Evolutionary conservation across 2,329 filamentous ascomycete genomes (phyloP).

Genomic region (Xylariaceae sp.): DNA sequence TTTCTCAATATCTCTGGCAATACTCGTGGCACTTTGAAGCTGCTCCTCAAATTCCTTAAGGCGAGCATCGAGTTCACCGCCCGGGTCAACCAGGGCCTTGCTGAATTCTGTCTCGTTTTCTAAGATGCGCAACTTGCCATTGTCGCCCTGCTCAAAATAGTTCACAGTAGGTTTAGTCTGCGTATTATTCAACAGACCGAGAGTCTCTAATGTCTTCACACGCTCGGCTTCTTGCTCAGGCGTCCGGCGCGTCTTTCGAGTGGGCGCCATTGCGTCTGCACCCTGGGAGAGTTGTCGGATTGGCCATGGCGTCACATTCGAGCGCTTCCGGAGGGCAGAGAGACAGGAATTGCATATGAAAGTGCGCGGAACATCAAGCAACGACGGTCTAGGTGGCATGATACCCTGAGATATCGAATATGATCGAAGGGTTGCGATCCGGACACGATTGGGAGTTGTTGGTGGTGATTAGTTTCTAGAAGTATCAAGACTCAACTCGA

Average conservation of each 20-base stretch:
- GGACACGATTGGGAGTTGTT: too few relatives aligned
- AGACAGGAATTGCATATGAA: conserved; percentile 32
- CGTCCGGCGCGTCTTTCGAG: conserved; percentile 16
- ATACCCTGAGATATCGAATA: conserved; percentile 4
- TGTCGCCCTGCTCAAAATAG: conserved; percentile 45
- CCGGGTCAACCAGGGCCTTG: conserved; percentile 35
- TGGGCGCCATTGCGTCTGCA: conserved; percentile 13
- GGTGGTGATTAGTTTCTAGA: too few relatives aligned
- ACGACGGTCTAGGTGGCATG: conserved; percentile 27
- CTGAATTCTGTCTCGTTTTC: conserved; percentile 38
- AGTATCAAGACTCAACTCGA: not conserved
- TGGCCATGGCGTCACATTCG: conserved; percentile 23
- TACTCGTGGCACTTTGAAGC: conserved; percentile 28
- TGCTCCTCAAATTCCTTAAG: conserved; percentile 37
- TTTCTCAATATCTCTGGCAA: conserved; percentile 27
- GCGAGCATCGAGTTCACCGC: conserved; percentile 34
- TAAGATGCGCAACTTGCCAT: conserved; percentile 37
- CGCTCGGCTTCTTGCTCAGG: conserved; percentile 29
- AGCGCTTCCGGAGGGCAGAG: conserved; percentile 23
- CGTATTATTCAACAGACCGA: conserved; percentile 28
- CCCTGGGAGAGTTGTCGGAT: conserved; percentile 26
- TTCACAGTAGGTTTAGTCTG: conserved; percentile 32
- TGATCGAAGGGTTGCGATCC: not conserved
- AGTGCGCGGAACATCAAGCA: conserved; percentile 25
- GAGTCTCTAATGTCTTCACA: conserved; percentile 24